These are phyloP conservation scores for Nephelium lappaceum DNA, from an alignment of 345 rosid species.

Conservation along the genomic window DNA sequence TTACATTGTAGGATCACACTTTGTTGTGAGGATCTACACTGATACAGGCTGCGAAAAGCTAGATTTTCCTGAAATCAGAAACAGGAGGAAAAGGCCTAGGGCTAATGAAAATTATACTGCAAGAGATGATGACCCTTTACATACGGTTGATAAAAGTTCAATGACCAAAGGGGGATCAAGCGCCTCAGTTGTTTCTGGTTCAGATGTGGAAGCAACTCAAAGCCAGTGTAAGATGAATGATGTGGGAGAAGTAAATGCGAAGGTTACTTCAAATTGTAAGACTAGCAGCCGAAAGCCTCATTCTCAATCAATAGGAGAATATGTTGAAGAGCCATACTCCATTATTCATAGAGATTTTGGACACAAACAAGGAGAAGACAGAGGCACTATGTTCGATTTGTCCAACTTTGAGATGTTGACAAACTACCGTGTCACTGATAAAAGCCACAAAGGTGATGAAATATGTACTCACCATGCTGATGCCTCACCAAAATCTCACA, in stretches of 20 bases:
- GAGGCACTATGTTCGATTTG: constrained; percentile 24
- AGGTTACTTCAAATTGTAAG: not conserved
- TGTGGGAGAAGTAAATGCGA: constrained; percentile 1
- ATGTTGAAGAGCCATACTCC: constrained; percentile 31
- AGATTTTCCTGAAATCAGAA: constrained; percentile 17
- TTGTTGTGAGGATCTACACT: constrained; percentile 38
- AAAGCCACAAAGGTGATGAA: constrained; percentile 10
- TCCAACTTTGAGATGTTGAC: constrained; percentile 22
- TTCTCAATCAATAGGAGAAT: not conserved
- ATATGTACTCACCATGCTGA: not conserved
- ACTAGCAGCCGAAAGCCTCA: not conserved
- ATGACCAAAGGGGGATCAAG: constrained; percentile 16
- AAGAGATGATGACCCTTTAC: not conserved
- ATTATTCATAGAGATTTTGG: constrained; percentile 19
- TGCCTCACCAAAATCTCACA: not conserved
- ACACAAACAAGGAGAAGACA: constrained; percentile 14
- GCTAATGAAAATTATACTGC: not conserved
- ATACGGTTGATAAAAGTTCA: constrained; percentile 2
- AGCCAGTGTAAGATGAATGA: constrained; percentile 22
- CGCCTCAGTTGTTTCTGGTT: constrained; percentile 14
- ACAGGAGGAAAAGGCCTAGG: constrained; percentile 24
- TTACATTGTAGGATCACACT: constrained; percentile 34
- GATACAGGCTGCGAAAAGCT: constrained; percentile 38
- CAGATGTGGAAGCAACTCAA: constrained; percentile 2
- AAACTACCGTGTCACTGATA: constrained; percentile 10